Evolutionary conservation across 2,329 filamentous ascomycete genomes (phyloP).

Genomic region (Thermoascus crustaceus): DNA sequence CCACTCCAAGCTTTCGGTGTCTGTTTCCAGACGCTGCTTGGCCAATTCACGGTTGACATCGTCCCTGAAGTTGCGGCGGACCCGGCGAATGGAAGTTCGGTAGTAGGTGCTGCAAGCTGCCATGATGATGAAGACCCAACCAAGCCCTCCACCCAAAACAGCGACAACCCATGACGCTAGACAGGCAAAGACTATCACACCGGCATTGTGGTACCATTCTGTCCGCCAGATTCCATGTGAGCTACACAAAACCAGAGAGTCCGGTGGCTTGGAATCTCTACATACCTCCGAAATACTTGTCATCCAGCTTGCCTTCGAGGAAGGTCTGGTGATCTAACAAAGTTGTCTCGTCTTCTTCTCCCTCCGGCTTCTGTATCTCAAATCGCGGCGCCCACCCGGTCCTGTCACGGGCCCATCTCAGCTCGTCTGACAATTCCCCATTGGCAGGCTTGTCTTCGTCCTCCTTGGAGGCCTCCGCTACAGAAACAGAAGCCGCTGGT

Average conservation of each 20-base stretch:
- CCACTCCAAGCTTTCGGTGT: slow-evolving; percentile 92
- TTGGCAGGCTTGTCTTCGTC: slow-evolving; percentile 41
- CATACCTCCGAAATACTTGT: slow-evolving; percentile 82
- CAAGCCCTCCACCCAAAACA: slow-evolving; percentile 79
- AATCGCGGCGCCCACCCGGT: slow-evolving; percentile 89
- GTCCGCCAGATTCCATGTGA: slow-evolving; percentile 6
- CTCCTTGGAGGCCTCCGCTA: slow-evolving; percentile 42
- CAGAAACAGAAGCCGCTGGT: slow-evolving; percentile 43
- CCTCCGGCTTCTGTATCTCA: slow-evolving; percentile 50
- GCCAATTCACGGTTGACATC: slow-evolving; percentile 84
- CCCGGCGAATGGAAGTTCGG: slow-evolving; percentile 84
- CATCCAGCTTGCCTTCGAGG: slow-evolving; percentile 73
- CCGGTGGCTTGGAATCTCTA: slow-evolving; percentile 1
- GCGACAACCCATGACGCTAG: slow-evolving; percentile 84
- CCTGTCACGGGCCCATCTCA: slow-evolving; percentile 48
- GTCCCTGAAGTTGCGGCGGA: slow-evolving; percentile 91
- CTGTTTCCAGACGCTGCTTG: slow-evolving; percentile 78
- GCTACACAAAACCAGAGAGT: slow-evolving; percentile 2
- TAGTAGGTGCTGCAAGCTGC: slow-evolving; percentile 91
- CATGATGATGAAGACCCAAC: slow-evolving; percentile 91
- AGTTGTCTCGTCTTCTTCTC: slow-evolving; percentile 51
- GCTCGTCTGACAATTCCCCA: slow-evolving; percentile 47
- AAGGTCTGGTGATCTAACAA: slow-evolving; percentile 82
- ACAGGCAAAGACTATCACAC: slow-evolving; percentile 87
- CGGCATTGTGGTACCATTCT: slow-evolving; percentile 99